Conservation (phyloP, 2,329 filamentous ascomycete species). For the Stenocarpella maydis region DNA sequence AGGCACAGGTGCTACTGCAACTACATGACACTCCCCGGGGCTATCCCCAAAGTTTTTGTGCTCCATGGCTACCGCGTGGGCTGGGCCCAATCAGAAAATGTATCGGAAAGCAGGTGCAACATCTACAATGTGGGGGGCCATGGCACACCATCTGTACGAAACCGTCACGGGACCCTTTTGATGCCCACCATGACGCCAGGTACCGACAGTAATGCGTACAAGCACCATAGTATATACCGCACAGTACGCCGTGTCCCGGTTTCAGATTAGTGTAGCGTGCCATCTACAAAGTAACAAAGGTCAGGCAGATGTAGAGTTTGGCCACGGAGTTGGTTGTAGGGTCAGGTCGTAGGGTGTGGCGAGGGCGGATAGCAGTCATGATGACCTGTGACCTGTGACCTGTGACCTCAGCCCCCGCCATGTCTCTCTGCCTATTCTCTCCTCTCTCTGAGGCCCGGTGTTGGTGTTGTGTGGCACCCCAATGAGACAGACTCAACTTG, state of each 20-base stretch:
- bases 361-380: no score
- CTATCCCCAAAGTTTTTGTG: no score
- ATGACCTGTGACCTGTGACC: no score
- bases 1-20: slow-evolving; percentile 17
- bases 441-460: neutral
- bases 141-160: neutral
- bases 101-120: no score
- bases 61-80: slow-evolving; percentile 13
- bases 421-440: neutral
- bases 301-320: neutral
- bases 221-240: neutral
- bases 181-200: slow-evolving; percentile 1
- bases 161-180: slow-evolving; percentile 25
- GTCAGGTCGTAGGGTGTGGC: neutral
- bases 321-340: slow-evolving; percentile 5
- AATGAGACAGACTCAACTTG: neutral
- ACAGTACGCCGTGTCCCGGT: slow-evolving; percentile 10
- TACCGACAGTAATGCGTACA: neutral
- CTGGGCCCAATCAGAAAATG: no score
- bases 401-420: slow-evolving; percentile 20
- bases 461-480: neutral
- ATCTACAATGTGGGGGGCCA: slow-evolving; percentile 32
- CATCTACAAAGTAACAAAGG: slow-evolving; percentile 13
- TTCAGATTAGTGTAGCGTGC: slow-evolving; percentile 6
- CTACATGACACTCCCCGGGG: neutral